Base-by-base conservation (phyloP, 441 rosid species). In the Erodium texanum region DNA sequence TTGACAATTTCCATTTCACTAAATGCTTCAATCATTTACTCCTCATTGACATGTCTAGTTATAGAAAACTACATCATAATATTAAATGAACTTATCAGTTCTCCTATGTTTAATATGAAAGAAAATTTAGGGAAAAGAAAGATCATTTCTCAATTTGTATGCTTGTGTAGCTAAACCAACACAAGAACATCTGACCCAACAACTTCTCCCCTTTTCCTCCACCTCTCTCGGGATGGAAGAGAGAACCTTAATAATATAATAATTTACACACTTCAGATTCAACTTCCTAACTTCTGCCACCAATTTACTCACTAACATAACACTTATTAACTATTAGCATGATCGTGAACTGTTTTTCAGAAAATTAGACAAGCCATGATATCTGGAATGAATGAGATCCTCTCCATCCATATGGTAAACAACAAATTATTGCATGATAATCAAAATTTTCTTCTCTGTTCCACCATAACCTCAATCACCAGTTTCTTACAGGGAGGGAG, bases 301-400 rank as follows among this genome's bases (percentile, higher is more conserved):
- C 59, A 7, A 50, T n/a, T 4, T n/a, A 14, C 19, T 50, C 7
- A n/a, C 19, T 14, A 50, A 52, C 59, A 4, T 52, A 52, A 52
- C 18, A 52, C 59, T 52, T 52, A 18, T 16, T 52, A 52, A 16
- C n/a, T 52, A 7, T 52, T 16, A 22, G 59, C 59, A 18, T 16
- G 59, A 50, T n/a, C n/a, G 58, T 50, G 58, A 15, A 50, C 12
- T 50, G 54, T 45, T 45, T 45, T 45, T 45, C n/a, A 45, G 58
- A 50, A n/a, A 50, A 50, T 50, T 50, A 50, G 19, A 3, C 58
- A 50, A 50, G 12, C 22, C 59, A 16, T 7, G 18, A 52, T 9
- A 52, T 52, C 22, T 52, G 19, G 20, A 52, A 52, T 18, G 9
- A 52, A 52, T 16, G 0, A 4, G 59, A 52, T n/a, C 20, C 59